Conservation (phyloP, 2,329 filamentous ascomycete species). For the Triangularia verruculosa region DNA sequence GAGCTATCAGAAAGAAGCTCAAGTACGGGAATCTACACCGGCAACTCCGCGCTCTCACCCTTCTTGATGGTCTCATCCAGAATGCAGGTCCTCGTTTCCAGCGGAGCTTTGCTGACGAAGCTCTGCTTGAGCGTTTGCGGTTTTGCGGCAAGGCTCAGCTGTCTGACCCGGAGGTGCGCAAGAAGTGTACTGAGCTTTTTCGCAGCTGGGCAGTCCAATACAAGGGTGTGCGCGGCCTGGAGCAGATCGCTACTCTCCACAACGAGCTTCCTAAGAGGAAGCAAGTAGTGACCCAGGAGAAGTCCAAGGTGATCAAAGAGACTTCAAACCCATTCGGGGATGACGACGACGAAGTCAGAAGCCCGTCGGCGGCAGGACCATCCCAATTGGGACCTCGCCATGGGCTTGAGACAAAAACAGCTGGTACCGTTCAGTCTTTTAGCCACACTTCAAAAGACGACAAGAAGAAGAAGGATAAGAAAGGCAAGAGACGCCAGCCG, state of each 20-base stretch:
- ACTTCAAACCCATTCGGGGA: constrained; percentile 70
- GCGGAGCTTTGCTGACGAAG: constrained; percentile 83
- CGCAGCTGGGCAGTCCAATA: constrained; percentile 82
- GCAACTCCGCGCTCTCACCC: constrained; percentile 81
- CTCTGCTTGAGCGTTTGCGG: constrained; percentile 83
- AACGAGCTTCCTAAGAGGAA: constrained; percentile 66
- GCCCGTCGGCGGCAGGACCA: constrained; percentile 23
- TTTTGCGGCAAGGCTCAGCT: constrained; percentile 82
- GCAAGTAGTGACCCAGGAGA: constrained; percentile 69
- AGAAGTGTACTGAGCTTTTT: constrained; percentile 85
- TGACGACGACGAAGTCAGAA: constrained; percentile 56
- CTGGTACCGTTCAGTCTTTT: constrained; percentile 39
- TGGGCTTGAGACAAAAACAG: constrained; percentile 19
- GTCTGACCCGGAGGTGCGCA: constrained; percentile 79
- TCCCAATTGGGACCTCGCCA: constrained; percentile 31
- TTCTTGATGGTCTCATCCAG: constrained; percentile 90
- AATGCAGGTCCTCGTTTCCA: constrained; percentile 90
- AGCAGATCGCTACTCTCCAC: constrained; percentile 76
- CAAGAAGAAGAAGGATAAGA: constrained; percentile 44
- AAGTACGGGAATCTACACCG: constrained; percentile 96
- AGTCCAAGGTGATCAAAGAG: constrained; percentile 79
- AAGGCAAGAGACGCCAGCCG: constrained; percentile 57
- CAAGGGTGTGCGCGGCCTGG: constrained; percentile 74
- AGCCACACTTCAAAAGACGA: constrained; percentile 44
- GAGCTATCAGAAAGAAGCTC: constrained; percentile 94